Evolutionary conservation across 164 flowering plant species (phyloP), one percentile per base, ranked within the genome.

Genomic region (Magnolia kwangsiensis): DNA sequence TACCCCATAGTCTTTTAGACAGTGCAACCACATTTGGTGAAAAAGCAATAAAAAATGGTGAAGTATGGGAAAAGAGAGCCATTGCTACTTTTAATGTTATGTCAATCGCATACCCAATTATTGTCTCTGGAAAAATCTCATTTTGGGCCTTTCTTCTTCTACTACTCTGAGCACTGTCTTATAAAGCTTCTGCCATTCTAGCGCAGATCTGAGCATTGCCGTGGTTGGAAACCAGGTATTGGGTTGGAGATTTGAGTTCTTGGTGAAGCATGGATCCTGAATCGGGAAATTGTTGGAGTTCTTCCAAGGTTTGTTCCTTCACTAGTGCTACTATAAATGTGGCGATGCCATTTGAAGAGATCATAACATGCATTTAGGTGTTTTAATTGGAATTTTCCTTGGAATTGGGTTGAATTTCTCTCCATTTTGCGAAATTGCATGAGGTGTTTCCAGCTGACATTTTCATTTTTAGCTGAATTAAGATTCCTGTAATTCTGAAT

Each of bases 81-180:
- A 14, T 2, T 13, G 14, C 24, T 65, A 8, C 11, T 11, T 65
- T 29, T 59, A 21, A 21, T 29, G 21, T 51, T 51, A 55, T 21
- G 27, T 89, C 83, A 81, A 82, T 51, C 18, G 83, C 50, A 88
- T 85, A 65, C 87, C 29, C 63, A 1, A 51, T 58, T 16, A 29
- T 72, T 18, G 51, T 16, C n/a, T 65, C 63, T 63, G n/a, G 61
- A 27, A 51, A 50, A 65, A 31, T 21, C 10, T 3, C 29, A 7
- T 65, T 6, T 50, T 72, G 24, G 23, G 37, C 74, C 51, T 51
- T 23, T 72, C 27, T 72, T 51, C 63, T 72, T 51, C 14, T 63
- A 8, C 19, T 72, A 18, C 13, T 18, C 7, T 23, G 3, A 3
- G 31, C 7, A 19, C 37, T 18, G 19, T 55, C 16, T 27, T 72